phyloP scores from a whole-genome alignment of 1,284 basidiomycete genomes.

The Cryptococcus sp. region DNA sequence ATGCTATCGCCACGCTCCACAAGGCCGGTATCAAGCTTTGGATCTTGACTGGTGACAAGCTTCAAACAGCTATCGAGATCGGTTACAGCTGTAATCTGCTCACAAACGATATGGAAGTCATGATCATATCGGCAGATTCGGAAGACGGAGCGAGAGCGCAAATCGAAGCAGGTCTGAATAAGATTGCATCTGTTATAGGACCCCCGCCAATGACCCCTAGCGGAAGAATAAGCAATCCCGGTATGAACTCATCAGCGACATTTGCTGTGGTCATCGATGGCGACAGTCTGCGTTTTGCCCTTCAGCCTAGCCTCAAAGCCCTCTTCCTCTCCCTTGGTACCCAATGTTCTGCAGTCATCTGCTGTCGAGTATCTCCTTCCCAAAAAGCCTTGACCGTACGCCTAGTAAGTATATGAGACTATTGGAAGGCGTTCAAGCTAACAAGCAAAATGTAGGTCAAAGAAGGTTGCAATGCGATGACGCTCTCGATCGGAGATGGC shows the following conservation, averaged over 20 bases:
- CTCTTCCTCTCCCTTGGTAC: constrained; percentile 90
- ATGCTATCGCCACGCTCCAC: constrained; percentile 89
- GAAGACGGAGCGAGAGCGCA: constrained; percentile 74
- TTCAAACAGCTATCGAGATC: constrained; percentile 97
- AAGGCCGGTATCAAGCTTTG: constrained; percentile 95
- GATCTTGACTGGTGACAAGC: constrained; percentile 78
- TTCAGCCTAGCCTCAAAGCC: constrained; percentile 73
- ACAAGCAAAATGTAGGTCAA: constrained; percentile 65
- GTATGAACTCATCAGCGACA: constrained; percentile 44
- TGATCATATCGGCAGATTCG: constrained; percentile 89
- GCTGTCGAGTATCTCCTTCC: constrained; percentile 92
- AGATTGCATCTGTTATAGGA: constrained; percentile 79
- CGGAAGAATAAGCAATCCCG: constrained; percentile 32
- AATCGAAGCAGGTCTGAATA: constrained; percentile 91
- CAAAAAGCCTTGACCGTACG: constrained; percentile 96
- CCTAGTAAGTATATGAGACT: constrained; percentile 60
- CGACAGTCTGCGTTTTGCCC: constrained; percentile 81
- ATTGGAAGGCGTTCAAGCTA: too few species aligned
- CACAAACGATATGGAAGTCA: constrained; percentile 84
- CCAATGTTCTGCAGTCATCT: constrained; percentile 95
- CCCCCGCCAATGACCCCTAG: constrained; percentile 41
- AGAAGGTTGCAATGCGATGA: constrained; percentile 93
- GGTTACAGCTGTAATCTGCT: constrained; percentile 89
- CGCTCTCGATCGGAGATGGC: constrained; percentile 93
- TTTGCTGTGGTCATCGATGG: constrained; percentile 98